A percentile compares a stretch with the other conserved stretches of the same genome.
Evolutionary conservation across 2,329 filamentous ascomycete genomes (phyloP).

Genomic region (Ceratocystis colombiana): DNA sequence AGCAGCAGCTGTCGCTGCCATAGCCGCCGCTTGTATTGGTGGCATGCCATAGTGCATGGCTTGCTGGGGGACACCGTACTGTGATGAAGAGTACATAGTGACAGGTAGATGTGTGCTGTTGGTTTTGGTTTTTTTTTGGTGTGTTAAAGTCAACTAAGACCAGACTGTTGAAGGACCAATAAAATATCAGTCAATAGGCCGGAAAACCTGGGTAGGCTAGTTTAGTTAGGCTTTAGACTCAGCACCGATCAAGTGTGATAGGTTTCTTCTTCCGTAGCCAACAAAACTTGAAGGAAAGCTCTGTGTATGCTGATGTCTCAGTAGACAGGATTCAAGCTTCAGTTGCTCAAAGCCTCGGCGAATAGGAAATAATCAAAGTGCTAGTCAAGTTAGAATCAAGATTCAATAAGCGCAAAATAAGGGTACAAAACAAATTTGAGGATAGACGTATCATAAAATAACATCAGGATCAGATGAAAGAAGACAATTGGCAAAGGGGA

Average conservation of each 20-base stretch:
- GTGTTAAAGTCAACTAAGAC: neutral
- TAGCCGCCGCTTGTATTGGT: slow-evolving; percentile 77
- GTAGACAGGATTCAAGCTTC: slow-evolving; percentile 8
- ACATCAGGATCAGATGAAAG: neutral
- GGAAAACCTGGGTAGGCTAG: neutral
- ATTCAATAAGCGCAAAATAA: neutral
- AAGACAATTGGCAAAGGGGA: neutral
- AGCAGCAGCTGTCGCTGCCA: slow-evolving; percentile 83
- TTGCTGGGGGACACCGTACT: slow-evolving; percentile 62
- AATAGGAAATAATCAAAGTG: neutral
- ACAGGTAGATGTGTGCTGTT: slow-evolving; percentile 3
- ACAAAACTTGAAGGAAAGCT: neutral
- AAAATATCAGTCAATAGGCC: slow-evolving; percentile 8
- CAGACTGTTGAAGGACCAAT: slow-evolving; percentile 13
- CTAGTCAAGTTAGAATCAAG: slow-evolving; percentile 2
- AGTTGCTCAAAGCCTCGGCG: neutral
- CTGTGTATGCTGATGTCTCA: neutral
- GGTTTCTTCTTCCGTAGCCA: neutral
- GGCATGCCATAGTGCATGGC: slow-evolving; percentile 77
- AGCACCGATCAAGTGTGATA: neutral
- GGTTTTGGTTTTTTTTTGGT: neutral
- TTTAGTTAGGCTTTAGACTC: neutral
- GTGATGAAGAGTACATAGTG: slow-evolving; percentile 59
- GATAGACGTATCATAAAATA: neutral
- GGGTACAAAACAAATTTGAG: neutral